phyloP scores from a whole-genome alignment of 257 asterid genomes.

The Solanum okadae region DNA sequence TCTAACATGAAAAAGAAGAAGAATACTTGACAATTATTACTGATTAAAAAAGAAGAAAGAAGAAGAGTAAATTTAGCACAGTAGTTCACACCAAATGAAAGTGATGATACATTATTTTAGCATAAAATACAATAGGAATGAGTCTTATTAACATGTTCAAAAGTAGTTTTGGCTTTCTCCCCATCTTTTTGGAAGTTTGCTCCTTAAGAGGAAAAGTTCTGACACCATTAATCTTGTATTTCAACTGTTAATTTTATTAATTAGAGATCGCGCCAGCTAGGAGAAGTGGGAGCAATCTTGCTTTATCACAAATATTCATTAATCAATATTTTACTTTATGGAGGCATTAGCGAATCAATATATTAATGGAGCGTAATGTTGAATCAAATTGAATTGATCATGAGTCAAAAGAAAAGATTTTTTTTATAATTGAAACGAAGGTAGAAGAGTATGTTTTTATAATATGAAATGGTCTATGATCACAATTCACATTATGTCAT shows the following conservation, averaged over 20 bases:
- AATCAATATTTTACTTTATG: no score
- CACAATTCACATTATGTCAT: no score
- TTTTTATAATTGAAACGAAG: no score
- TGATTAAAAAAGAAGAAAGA: background rate
- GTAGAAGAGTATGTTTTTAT: background rate
- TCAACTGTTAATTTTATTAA: background rate
- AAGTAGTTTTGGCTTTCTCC: background rate
- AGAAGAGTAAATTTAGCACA: background rate
- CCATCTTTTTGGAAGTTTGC: background rate
- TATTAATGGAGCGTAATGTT: no score
- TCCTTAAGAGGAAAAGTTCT: background rate
- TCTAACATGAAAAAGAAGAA: background rate
- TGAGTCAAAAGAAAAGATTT: background rate
- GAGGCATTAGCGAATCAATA: no score
- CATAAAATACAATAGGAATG: background rate
- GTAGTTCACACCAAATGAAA: background rate
- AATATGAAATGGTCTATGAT: no score
- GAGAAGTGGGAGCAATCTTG: no score
- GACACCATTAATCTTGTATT: background rate
- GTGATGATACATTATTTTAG: background rate
- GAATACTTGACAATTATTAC: background rate
- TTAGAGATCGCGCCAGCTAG: no score
- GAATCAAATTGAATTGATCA: no score
- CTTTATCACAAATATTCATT: no score
- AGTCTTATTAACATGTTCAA: background rate